These are phyloP conservation scores for Sicyos baderoa DNA, from an alignment of 306 rosid species.

Conservation along the genomic window DNA sequence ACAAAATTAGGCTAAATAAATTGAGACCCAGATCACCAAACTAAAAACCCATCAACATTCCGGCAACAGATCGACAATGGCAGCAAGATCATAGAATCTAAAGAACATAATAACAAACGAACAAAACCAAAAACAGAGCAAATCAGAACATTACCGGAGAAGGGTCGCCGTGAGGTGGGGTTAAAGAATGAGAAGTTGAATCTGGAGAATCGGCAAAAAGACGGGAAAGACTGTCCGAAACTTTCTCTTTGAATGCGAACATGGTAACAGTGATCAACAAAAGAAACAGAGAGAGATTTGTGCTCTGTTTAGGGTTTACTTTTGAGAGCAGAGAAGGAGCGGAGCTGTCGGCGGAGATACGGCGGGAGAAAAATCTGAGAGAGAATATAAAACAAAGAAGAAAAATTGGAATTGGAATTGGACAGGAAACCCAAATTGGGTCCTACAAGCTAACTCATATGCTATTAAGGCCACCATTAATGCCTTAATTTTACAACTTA, in stretches of 20 bases:
- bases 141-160: constrained; percentile 28
- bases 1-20: background rate
- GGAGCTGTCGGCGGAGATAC: constrained; percentile 6
- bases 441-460: background rate
- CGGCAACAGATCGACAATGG: constrained; percentile 17
- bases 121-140: background rate
- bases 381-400: background rate
- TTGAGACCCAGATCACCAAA: constrained; percentile 2
- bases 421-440: background rate
- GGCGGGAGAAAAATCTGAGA: background rate
- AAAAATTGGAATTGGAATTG: background rate
- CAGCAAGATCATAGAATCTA: constrained; percentile 26
- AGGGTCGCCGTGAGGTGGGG: constrained; percentile 18
- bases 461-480: background rate
- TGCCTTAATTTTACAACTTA: background rate
- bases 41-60: background rate
- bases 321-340: background rate
- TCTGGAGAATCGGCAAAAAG: constrained; percentile 53
- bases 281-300: background rate
- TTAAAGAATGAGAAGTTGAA: constrained; percentile 31
- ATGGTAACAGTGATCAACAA: background rate
- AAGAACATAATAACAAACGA: background rate
- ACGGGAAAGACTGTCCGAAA: constrained; percentile 54
- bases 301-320: background rate
- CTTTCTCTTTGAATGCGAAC: constrained; percentile 58